Percentiles rank a stretch among this genome's conserved stretches.
phyloP scores from a whole-genome alignment of 495 filamentous ascomycete genomes.

The Tuber aestivum region DNA sequence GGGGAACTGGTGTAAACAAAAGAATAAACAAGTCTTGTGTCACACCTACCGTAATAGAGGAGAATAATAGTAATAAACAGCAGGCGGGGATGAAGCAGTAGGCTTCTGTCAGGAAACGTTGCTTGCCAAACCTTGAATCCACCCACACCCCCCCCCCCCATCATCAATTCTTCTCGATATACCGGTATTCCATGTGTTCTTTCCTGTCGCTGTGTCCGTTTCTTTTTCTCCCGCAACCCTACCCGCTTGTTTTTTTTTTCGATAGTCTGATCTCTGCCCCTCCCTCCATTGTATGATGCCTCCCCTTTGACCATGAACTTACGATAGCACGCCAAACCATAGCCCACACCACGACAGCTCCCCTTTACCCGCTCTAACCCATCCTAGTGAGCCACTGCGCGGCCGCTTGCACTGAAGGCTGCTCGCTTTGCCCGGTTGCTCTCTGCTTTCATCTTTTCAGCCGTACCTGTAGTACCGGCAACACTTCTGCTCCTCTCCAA shows the following conservation, averaged over 20 bases:
- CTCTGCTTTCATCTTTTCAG: neutral
- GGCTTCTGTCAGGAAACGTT: neutral
- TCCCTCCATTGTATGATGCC: neutral
- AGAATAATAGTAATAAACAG: neutral
- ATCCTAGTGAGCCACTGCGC: neutral
- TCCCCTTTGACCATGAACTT: neutral
- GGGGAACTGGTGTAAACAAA: neutral
- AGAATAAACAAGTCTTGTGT: neutral
- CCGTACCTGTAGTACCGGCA: neutral
- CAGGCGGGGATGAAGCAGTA: neutral
- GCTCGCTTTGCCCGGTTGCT: neutral
- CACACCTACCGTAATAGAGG: neutral
- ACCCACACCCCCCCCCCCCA: neutral
- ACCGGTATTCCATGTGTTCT: neutral
- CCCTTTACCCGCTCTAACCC: constrained; percentile 6
- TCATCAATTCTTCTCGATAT: neutral
- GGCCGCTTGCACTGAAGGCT: neutral
- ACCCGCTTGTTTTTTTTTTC: neutral
- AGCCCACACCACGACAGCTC: neutral
- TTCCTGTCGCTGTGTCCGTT: neutral
- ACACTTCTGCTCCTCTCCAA: neutral
- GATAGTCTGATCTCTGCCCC: neutral
- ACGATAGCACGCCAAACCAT: neutral
- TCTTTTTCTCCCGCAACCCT: neutral
- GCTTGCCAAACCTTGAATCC: neutral